phyloP scores from a whole-genome alignment of 345 rosid species.

The Salix suchowensis region DNA sequence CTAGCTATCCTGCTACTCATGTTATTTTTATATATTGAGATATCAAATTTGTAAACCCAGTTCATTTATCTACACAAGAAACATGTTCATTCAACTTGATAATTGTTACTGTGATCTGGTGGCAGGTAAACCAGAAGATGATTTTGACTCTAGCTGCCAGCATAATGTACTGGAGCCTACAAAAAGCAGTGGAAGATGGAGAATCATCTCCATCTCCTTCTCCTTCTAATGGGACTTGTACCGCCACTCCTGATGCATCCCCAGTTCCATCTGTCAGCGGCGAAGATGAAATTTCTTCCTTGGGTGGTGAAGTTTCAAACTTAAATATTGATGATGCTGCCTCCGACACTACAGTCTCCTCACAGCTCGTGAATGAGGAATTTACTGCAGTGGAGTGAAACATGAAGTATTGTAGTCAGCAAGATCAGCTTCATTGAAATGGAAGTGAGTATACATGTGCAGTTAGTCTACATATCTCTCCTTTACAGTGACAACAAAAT shows the following conservation, averaged over 20 bases:
- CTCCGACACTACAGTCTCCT: constrained; percentile 54
- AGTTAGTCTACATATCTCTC: not conserved
- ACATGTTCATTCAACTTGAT: not conserved
- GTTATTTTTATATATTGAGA: not conserved
- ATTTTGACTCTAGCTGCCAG: constrained; percentile 77
- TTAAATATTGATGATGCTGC: constrained; percentile 54
- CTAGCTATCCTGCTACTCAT: not conserved
- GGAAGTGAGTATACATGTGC: constrained; percentile 7
- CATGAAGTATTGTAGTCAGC: not conserved
- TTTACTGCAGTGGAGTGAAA: constrained; percentile 16
- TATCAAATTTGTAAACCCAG: not conserved
- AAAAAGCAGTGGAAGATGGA: constrained; percentile 44
- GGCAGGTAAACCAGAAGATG: constrained; percentile 96
- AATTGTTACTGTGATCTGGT: not conserved
- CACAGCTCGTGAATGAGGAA: constrained; percentile 47
- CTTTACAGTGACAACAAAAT: not conserved
- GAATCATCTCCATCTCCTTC: constrained; percentile 43
- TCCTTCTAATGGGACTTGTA: constrained; percentile 30
- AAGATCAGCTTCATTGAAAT: not conserved
- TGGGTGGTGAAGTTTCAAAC: constrained; percentile 56
- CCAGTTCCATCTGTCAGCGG: constrained; percentile 63
- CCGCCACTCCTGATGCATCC: constrained; percentile 53
- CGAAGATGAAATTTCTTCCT: constrained; percentile 65
- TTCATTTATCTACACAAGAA: not conserved
- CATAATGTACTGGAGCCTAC: constrained; percentile 90